phyloP scores from a whole-genome alignment of 2,329 filamentous ascomycete species.

The Kalaharituber pfeilii region DNA sequence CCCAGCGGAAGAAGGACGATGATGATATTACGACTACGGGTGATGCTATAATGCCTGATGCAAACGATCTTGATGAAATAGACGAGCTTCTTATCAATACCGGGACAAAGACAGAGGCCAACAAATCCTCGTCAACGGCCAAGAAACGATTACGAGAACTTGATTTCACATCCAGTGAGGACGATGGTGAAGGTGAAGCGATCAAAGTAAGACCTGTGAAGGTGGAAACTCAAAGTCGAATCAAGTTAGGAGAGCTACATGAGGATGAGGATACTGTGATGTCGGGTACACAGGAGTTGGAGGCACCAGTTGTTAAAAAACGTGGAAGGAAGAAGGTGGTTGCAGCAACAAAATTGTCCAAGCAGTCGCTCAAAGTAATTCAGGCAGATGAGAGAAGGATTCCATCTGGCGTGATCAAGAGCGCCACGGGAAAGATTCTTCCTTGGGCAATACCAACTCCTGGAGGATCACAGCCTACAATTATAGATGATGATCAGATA shows the following conservation, averaged over 20 bases:
- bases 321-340: not conserved
- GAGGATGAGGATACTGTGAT: constrained; percentile 23
- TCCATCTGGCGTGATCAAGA: not conserved
- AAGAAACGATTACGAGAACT: constrained; percentile 12
- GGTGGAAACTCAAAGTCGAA: constrained; percentile 9
- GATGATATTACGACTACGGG: not conserved
- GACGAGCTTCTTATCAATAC: constrained; percentile 2
- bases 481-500: constrained; percentile 46
- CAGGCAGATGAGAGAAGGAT: not conserved
- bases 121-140: constrained; percentile 4
- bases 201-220: constrained; percentile 10
- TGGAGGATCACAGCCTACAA: constrained; percentile 43
- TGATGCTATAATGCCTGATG: constrained; percentile 1
- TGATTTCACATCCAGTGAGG: constrained; percentile 24
- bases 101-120: not conserved
- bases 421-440: not conserved
- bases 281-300: constrained; percentile 27
- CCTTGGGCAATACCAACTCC: constrained; percentile 30
- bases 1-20: not conserved
- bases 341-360: not conserved
- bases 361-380: not conserved
- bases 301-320: not conserved
- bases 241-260: constrained; percentile 19
- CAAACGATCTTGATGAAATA: constrained; percentile 9
- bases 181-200: constrained; percentile 32